These are phyloP conservation scores for Zoysia japonica DNA, from an alignment of 176 grass and related monocot genomes.

Conservation along the genomic window DNA sequence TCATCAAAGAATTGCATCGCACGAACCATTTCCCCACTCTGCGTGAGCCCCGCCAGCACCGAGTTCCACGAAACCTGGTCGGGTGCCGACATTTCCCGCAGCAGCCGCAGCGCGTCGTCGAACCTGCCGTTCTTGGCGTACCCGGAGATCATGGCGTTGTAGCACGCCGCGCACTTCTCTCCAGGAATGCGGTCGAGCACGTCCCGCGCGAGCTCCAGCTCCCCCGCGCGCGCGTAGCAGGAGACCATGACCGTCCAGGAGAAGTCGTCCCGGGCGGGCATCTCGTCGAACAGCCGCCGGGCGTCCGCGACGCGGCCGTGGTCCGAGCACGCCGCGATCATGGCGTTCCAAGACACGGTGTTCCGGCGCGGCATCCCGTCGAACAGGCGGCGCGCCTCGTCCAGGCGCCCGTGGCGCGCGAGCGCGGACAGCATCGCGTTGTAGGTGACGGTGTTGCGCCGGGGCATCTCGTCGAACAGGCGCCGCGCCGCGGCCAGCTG, in stretches of 20 bases:
- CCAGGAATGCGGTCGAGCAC: conserved; percentile 51
- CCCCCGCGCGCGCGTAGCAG: conserved; percentile 45
- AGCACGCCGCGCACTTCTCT: conserved; percentile 50
- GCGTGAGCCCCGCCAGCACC: conserved; percentile 41
- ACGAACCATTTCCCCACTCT: conserved; percentile 33
- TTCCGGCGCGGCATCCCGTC: conserved; percentile 47
- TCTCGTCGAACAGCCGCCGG: conserved; percentile 46
- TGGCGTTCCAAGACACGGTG: conserved; percentile 61
- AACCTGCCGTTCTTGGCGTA: conserved; percentile 58
- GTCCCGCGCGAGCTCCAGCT: conserved; percentile 43
- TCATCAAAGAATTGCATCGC: conserved; percentile 45
- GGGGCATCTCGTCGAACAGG: conserved; percentile 58
- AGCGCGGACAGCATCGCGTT: conserved; percentile 64
- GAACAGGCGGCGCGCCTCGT: conserved; percentile 48
- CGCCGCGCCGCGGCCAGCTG: conserved; percentile 49
- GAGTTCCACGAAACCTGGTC: conserved; percentile 60
- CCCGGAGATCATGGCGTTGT: conserved; percentile 65
- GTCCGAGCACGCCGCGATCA: conserved; percentile 47
- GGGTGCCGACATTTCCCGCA: conserved; percentile 37
- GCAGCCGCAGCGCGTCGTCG: conserved; percentile 40
- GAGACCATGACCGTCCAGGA: conserved; percentile 63
- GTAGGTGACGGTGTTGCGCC: conserved; percentile 58
- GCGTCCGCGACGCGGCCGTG: conserved; percentile 46
- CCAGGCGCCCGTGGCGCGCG: conserved; percentile 40
- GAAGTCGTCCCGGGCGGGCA: conserved; percentile 48